Conservation (phyloP, 2,329 filamentous ascomycete species). For the Alternaria hordeiaustralica region DNA sequence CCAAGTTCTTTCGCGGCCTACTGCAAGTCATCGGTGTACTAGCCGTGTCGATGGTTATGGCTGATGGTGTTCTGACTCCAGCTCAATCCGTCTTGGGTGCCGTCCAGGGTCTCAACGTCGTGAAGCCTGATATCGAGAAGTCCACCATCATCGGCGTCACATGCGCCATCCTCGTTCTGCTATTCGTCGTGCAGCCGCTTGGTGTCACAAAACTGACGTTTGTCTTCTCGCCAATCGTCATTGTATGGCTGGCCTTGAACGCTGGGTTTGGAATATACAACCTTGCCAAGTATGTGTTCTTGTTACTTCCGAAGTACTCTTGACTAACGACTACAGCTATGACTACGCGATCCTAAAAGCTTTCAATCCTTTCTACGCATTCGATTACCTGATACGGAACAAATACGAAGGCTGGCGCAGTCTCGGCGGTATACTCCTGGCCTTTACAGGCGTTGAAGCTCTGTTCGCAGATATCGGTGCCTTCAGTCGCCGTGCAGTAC, state of each 20-base stretch:
- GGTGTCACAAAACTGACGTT: constrained; percentile 67
- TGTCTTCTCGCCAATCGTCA: constrained; percentile 69
- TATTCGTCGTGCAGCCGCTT: constrained; percentile 70
- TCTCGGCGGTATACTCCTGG: constrained; percentile 73
- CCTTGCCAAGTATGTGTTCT: constrained; percentile 28
- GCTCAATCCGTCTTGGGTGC: constrained; percentile 74
- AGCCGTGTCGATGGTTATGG: constrained; percentile 72
- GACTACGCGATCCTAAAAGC: constrained; percentile 60
- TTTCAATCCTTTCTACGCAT: constrained; percentile 64
- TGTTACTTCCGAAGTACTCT: background rate
- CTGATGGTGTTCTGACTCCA: constrained; percentile 70
- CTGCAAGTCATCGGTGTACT: constrained; percentile 69
- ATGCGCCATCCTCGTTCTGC: constrained; percentile 68
- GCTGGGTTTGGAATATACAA: constrained; percentile 67
- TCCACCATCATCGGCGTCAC: constrained; percentile 67
- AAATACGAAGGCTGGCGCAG: constrained; percentile 67
- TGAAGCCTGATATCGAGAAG: constrained; percentile 62
- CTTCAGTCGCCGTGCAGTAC: constrained; percentile 71
- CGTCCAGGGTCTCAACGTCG: constrained; percentile 67
- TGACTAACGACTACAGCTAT: constrained; percentile 40
- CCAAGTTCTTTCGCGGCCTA: constrained; percentile 57
- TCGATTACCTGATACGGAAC: constrained; percentile 66
- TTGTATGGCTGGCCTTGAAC: constrained; percentile 72
- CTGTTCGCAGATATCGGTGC: constrained; percentile 80
- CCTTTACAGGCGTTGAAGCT: constrained; percentile 79